Conservation (phyloP, 108 stramenopile genomes). For the Aurantiochytrium sp. region DNA sequence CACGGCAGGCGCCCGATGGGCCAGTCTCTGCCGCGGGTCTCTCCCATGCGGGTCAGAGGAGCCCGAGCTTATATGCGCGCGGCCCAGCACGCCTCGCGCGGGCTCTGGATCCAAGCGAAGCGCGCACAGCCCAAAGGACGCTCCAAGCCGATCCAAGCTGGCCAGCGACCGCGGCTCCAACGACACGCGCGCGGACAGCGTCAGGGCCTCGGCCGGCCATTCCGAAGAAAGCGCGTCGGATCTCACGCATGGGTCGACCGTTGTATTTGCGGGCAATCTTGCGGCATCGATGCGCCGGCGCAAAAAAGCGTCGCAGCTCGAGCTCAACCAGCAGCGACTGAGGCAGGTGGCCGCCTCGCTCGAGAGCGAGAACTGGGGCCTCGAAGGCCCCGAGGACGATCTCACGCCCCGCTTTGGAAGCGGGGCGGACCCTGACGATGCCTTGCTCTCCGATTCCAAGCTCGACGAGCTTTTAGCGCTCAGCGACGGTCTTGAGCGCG, state of each 20-base stretch:
- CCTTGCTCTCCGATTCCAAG: background rate
- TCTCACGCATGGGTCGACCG: background rate
- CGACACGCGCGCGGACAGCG: background rate
- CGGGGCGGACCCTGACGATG: background rate
- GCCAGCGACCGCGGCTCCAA: too few species aligned
- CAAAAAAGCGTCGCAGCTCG: background rate
- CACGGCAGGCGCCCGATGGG: too few species aligned
- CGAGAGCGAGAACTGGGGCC: background rate
- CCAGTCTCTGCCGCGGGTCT: too few species aligned
- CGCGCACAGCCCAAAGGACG: background rate
- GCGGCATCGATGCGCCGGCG: conserved; percentile 16
- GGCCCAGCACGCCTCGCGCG: background rate
- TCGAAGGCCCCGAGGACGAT: background rate
- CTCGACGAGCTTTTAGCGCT: background rate
- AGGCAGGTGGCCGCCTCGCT: background rate
- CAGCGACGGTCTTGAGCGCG: background rate
- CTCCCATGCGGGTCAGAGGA: background rate
- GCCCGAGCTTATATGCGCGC: background rate
- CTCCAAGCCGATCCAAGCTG: background rate
- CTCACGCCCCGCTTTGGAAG: conserved; percentile 17
- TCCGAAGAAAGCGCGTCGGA: background rate
- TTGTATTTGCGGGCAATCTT: conserved; percentile 15
- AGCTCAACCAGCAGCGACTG: background rate
- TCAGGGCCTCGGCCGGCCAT: background rate
- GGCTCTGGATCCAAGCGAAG: background rate